Conservation (phyloP, 2,329 filamentous ascomycete species). For the Colletotrichum aenigma region DNA sequence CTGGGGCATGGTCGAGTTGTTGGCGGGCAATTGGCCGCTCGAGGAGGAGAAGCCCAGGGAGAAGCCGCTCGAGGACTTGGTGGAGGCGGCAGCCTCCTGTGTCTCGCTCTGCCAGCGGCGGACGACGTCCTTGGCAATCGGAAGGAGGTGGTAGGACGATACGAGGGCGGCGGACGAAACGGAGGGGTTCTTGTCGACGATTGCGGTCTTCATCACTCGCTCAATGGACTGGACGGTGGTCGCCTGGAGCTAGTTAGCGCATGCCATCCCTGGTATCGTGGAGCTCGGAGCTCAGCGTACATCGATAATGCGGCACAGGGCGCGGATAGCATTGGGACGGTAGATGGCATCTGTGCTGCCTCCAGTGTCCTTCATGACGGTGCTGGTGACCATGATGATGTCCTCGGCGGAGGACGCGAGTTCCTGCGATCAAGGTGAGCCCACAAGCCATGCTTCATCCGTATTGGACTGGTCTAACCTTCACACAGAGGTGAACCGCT, state of each 20-base stretch:
- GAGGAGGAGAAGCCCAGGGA: constrained; percentile 88
- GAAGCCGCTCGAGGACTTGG: constrained; percentile 89
- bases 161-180: constrained; percentile 96
- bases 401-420: constrained; percentile 93
- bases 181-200: constrained; percentile 98
- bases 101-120: constrained; percentile 98
- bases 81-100: constrained; percentile 90
- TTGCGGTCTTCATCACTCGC: constrained; percentile 97
- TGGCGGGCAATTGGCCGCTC: constrained; percentile 76
- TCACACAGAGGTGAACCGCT: constrained; percentile 82
- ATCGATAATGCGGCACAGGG: constrained; percentile 95
- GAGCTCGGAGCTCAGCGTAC: constrained; percentile 54
- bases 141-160: constrained; percentile 96
- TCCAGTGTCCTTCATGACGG: constrained; percentile 99
- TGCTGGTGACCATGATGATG: constrained; percentile 99
- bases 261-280: not conserved
- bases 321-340: constrained; percentile 93
- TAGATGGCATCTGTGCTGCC: constrained; percentile 94
- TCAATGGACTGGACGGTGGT: constrained; percentile 98
- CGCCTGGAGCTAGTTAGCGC: constrained; percentile 56
- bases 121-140: constrained; percentile 93
- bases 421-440: constrained; percentile 50
- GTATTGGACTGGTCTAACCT: constrained; percentile 44
- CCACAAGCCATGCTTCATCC: not conserved
- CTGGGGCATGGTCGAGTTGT: constrained; percentile 96